phyloP scores from a whole-genome alignment of 768 basidiomycete genomes.

The Auriscalpium orientale region DNA sequence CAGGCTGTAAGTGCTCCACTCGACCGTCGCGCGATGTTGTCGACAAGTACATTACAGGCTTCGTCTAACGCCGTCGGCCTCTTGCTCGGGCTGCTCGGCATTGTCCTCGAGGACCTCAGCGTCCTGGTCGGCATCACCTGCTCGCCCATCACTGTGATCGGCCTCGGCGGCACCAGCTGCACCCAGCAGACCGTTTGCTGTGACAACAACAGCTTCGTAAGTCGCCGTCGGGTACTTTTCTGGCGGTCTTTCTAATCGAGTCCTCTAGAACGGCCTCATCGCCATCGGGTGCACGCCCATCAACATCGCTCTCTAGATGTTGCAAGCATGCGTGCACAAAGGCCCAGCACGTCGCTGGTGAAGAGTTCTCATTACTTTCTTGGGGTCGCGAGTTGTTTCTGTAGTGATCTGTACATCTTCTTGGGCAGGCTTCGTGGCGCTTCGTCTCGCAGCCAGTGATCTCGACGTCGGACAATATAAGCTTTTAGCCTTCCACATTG shows the following conservation, averaged over 20 bases:
- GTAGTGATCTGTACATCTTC: too few relatives aligned
- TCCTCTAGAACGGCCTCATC: conserved; percentile 21
- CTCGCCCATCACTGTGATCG: conserved; percentile 5
- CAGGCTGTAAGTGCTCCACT: conserved; percentile 3
- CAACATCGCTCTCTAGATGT: conserved; percentile 14
- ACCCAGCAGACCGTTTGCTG: conserved; percentile 4
- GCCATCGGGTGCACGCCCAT: conserved; percentile 31
- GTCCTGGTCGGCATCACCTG: background rate
- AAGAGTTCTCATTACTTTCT: too few relatives aligned
- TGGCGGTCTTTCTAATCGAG: background rate
- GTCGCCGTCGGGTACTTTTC: background rate
- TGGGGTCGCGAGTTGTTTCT: too few relatives aligned
- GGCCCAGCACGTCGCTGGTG: too few relatives aligned
- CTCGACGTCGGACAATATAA: too few relatives aligned
- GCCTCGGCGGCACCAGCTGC: background rate
- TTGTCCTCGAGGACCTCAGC: background rate
- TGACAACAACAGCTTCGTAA: conserved; percentile 8
- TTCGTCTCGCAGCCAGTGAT: too few relatives aligned
- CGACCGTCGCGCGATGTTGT: background rate
- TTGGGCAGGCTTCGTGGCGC: too few relatives aligned
- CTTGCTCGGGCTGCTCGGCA: background rate
- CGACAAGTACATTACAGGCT: background rate
- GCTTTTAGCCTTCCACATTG: too few relatives aligned
- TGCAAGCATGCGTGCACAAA: too few relatives aligned
- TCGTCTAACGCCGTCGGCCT: background rate